Base-by-base conservation (phyloP, 805 yeast genomes). In the Myxozyma monticola region DNA sequence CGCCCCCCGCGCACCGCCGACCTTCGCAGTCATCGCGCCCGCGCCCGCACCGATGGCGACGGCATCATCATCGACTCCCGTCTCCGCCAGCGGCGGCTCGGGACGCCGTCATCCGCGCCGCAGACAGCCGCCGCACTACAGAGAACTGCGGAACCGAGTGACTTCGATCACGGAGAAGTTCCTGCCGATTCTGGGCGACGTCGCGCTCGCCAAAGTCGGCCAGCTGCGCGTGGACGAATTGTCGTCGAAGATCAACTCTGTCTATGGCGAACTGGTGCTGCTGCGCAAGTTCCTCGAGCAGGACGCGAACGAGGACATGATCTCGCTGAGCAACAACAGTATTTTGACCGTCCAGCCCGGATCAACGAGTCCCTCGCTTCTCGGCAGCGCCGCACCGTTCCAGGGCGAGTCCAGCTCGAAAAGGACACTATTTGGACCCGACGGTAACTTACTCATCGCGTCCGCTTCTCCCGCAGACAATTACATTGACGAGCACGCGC, bases 151-250 rank as follows among this genome's bases (percentile, higher is more conserved):
- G 22, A 37, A 50, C 14, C 49, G 51, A 7, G 47, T 53, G 34
- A 36, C 25, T 24, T 43, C 51, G 30, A 48, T 53, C 40, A 29
- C 39, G 35, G 57, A 53, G 24, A 49, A 46, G 33, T 53, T 53
- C 49, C 48, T 53, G 34, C 57, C 57, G n/a, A 41, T 53, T 15
- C 54, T 53, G 15, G 57, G 57, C 26, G 57, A 53, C 28, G 35
- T 53, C 20, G 57, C 57, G 36, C 51, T 53, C 28, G 57, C 51
- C n/a, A 49, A 49, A n/a, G 54, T 40, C 21, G 57, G 57, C 15
- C 57, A 53, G 21, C 46, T 49, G 8, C 30, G 33, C n/a, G 37
- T 46, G 30, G 57, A 53, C 15, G 28, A 26, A 4, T 30, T 53
- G 31, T 37, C 51, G 24, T 26, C 17, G 37, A 29, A 42, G 10